Conservation (phyloP, 768 basidiomycete species). For the Agaricus blazei region DNA sequence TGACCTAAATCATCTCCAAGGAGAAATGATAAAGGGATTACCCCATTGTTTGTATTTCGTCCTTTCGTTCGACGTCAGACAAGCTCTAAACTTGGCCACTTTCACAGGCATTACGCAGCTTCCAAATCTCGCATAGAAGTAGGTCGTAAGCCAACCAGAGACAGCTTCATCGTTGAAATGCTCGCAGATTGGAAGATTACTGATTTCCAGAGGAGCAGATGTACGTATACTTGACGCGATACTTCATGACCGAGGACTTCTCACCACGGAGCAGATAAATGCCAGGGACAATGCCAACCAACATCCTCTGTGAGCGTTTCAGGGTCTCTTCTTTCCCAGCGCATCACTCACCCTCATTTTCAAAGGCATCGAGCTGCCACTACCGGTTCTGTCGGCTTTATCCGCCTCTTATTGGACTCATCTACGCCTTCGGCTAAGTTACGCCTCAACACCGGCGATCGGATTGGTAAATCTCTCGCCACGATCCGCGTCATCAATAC, state of each 20-base stretch:
- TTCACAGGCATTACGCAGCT: conserved; percentile 81
- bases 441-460: conserved; percentile 82
- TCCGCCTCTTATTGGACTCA: conserved; percentile 79
- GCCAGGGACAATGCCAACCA: conserved; percentile 93
- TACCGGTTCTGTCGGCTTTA: conserved; percentile 88
- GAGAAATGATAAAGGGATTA: conserved; percentile 78
- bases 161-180: conserved; percentile 23
- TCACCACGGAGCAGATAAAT: conserved; percentile 67
- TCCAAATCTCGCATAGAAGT: conserved; percentile 88
- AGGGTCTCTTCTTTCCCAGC: conserved; percentile 15
- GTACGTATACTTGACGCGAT: conserved; percentile 48
- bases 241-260: conserved; percentile 26
- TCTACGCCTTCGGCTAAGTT: conserved; percentile 73
- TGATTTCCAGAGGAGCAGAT: conserved; percentile 87
- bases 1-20: conserved; percentile 26
- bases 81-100: conserved; percentile 15
- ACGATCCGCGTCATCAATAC: conserved; percentile 16
- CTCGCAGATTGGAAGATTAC: conserved; percentile 75
- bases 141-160: conserved; percentile 24
- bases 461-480: conserved; percentile 49
- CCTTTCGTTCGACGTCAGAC: conserved; percentile 10
- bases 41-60: conserved; percentile 60
- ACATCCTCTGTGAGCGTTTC: conserved; percentile 66
- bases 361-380: conserved; percentile 91
- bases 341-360: conserved; percentile 13